Evolutionary conservation across 2,329 filamentous ascomycete species (phyloP), one percentile per base, ranked within the genome.

Genomic region (Fusarium compactum): DNA sequence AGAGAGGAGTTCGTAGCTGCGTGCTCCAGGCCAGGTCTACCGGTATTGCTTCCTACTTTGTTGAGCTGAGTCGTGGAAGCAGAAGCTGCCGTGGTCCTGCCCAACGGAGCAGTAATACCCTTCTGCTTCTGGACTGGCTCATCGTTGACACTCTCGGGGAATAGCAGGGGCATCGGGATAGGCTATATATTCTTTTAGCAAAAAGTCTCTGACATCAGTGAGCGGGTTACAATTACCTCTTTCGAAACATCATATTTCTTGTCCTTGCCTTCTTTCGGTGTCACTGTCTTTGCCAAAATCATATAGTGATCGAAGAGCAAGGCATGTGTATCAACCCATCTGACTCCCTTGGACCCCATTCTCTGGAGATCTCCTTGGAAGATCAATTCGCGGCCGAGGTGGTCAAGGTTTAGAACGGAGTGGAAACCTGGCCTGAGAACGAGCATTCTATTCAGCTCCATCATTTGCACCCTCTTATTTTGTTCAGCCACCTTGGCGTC

Each of bases 221-320:
- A 30, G n/a, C 8, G n/a, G 18, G 25, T 24, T 27, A n/a, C 22
- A 74, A 87, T 81, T 81, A 92, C 90, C 80, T 97, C 86, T 79
- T 97, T 95, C 1, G 95, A 98, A 32, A 99, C 95, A 79, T 99
- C 96, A 74, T 96, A 99, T 74, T 93, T 94, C 81, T 92, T 96
- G 57, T 91, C 88, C 50, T 88, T 89, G 46, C 89, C 86, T 46
- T 90, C 88, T 75, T 94, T 94, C 47, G 90, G 85, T 14, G 87
- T 85, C 6, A 90, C 85, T 10, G 93, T 86, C 83, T 99, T 99
- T 41, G 96, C 92, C 46, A 99, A 83, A 34, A 99, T 95, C 40
- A 99, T 86, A 79, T 98, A 99, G 80, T 99, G 95, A 76, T 99
- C 97, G 77, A 99, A 98, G 1, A 99, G 86, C 47, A 99, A 87